A percentile compares a stretch with the other conserved stretches of the same genome.
phyloP scores from a whole-genome alignment of 345 rosid genomes.

The Balakata baccata region DNA sequence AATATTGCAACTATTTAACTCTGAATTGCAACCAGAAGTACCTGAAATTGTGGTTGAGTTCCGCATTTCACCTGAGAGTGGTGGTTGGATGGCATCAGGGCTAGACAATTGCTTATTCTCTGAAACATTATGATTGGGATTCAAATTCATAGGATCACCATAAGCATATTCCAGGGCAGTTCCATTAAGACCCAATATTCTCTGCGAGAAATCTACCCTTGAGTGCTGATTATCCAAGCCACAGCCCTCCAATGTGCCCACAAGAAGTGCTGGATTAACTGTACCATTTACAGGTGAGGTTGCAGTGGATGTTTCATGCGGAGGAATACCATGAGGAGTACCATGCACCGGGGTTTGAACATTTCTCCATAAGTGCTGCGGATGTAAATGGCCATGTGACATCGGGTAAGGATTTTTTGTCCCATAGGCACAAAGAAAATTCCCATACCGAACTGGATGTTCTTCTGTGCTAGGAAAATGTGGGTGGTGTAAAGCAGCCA shows the following conservation, averaged over 20 bases:
- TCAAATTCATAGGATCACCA: conserved; percentile 31
- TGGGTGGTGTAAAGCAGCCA: conserved; percentile 36
- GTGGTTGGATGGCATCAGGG: conserved; percentile 31
- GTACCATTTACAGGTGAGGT: conserved; percentile 52
- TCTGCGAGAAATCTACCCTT: conserved; percentile 50
- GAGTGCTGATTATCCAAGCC: conserved; percentile 51
- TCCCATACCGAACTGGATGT: conserved; percentile 47
- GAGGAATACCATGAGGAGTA: conserved; percentile 21
- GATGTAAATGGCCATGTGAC: conserved; percentile 52
- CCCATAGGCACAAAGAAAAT: conserved; percentile 56
- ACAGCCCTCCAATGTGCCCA: conserved; percentile 45
- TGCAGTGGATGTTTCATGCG: conserved; percentile 44
- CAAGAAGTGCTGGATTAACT: conserved; percentile 42
- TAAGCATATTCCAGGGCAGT: conserved; percentile 41
- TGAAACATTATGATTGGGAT: conserved; percentile 29
- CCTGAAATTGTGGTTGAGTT: conserved; percentile 32
- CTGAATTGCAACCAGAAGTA: conserved; percentile 18
- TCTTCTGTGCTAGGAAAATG: conserved; percentile 55
- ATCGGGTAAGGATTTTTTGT: conserved; percentile 47
- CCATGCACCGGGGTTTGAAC: conserved; percentile 49
- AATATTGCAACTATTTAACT: conserved; percentile 11
- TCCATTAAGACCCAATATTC: conserved; percentile 54
- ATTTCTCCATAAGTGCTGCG: conserved; percentile 63
- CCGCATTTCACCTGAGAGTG: conserved; percentile 30
- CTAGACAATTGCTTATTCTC: conserved; percentile 33